Conservation (phyloP, 2,329 filamentous ascomycete species). For the Onygenales sp. region DNA sequence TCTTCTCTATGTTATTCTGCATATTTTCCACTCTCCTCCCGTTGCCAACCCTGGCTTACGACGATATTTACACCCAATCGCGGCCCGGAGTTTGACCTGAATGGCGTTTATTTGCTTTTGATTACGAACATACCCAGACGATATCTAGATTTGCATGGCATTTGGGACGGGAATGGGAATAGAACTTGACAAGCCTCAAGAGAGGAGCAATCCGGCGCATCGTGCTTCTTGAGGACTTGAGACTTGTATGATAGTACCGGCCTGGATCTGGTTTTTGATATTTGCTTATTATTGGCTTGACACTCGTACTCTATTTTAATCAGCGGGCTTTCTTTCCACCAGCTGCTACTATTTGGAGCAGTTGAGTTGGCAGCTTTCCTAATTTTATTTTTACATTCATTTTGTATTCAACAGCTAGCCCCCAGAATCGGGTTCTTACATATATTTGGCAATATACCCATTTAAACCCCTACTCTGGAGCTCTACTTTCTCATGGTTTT, state of each 20-base stretch:
- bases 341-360: background rate
- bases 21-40: background rate
- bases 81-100: too few species aligned
- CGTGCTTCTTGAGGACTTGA: slow-evolving; percentile 21
- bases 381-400: background rate
- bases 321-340: background rate
- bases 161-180: background rate
- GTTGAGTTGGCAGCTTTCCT: background rate
- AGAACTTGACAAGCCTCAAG: slow-evolving; percentile 14
- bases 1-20: background rate
- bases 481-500: too few species aligned
- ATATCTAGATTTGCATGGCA: background rate
- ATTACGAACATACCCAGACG: background rate
- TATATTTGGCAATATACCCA: too few species aligned
- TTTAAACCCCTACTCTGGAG: too few species aligned
- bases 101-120: too few species aligned
- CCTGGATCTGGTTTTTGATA: background rate
- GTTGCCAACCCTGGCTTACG: too few species aligned
- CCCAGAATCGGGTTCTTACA: too few species aligned
- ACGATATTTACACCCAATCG: too few species aligned
- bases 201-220: slow-evolving; percentile 14
- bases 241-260: slow-evolving; percentile 16
- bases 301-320: background rate
- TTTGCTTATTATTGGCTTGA: background rate
- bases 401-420: background rate